Percentiles rank a stretch among this genome's conserved stretches.
These are phyloP conservation scores for Blumeria hordei DNA, from an alignment of 2,329 filamentous ascomycete species.

Conservation along the genomic window DNA sequence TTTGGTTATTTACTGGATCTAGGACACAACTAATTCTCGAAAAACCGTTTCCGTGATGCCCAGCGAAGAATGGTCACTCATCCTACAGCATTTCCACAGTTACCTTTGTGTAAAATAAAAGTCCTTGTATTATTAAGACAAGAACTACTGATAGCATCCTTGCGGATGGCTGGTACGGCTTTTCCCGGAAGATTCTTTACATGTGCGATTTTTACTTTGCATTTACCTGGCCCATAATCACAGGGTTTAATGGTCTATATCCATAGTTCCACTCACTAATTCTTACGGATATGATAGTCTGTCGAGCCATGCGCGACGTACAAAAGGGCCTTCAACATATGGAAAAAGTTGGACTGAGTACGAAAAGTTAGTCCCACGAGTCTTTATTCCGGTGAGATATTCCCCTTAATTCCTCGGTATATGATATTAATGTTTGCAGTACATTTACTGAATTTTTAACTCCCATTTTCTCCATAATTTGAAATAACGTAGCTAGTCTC, in stretches of 20 bases:
- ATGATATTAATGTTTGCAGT: background rate
- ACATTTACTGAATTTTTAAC: background rate
- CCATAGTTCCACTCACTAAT: slow-evolving; percentile 79
- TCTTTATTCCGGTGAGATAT: slow-evolving; percentile 51
- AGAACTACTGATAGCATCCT: slow-evolving; percentile 53
- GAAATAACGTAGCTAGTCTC: too few relatives aligned
- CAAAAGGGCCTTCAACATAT: slow-evolving; percentile 55
- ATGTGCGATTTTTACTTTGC: slow-evolving; percentile 61
- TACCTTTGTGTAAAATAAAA: slow-evolving; percentile 71
- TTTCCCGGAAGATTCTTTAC: slow-evolving; percentile 62
- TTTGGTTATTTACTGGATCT: slow-evolving; percentile 68
- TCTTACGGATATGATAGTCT: slow-evolving; percentile 57
- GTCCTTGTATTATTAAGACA: slow-evolving; percentile 56
- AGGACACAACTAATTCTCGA: slow-evolving; percentile 80
- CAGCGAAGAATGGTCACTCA: slow-evolving; percentile 47
- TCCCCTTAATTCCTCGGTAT: background rate
- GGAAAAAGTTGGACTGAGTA: slow-evolving; percentile 66
- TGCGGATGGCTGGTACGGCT: slow-evolving; percentile 66
- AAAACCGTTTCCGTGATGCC: slow-evolving; percentile 69
- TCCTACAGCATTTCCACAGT: slow-evolving; percentile 66
- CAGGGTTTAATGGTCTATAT: slow-evolving; percentile 57
- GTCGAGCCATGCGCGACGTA: slow-evolving; percentile 54
- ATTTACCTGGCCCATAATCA: slow-evolving; percentile 55
- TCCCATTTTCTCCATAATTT: too few relatives aligned
- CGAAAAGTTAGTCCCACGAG: slow-evolving; percentile 53